phyloP scores from a whole-genome alignment of 306 rosid genomes.

The Alnus glutinosa region DNA sequence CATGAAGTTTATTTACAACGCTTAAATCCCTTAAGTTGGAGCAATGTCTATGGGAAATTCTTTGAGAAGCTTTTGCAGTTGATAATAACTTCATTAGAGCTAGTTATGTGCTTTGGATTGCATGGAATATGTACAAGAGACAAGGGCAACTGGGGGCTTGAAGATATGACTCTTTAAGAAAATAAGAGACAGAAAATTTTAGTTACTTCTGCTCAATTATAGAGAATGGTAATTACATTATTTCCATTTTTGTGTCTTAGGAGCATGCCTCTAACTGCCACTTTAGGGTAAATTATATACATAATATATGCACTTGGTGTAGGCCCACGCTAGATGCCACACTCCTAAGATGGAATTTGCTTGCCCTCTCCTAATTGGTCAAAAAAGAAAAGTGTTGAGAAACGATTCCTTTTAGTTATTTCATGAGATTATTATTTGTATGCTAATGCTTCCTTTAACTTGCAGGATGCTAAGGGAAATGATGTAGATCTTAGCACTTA shows the following conservation, averaged over 20 bases:
- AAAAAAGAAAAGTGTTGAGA: neutral
- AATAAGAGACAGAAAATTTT: neutral
- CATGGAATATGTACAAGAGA: neutral
- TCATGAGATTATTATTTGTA: neutral
- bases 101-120: neutral
- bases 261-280: neutral
- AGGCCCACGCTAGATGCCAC: neutral
- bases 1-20: too few relatives aligned
- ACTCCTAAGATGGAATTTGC: neutral
- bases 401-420: neutral
- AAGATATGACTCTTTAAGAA: neutral
- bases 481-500: constrained; percentile 59
- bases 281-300: neutral
- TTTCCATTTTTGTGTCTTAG: neutral
- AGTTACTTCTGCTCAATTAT: too few relatives aligned
- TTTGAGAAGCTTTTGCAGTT: neutral
- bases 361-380: neutral
- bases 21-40: too few relatives aligned
- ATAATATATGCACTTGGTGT: neutral
- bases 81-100: neutral
- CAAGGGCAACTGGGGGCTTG: neutral
- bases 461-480: constrained; percentile 74
- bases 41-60: neutral
- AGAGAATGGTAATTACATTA: neutral
- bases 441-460: neutral